These are phyloP conservation scores for Amylostereum areolatum DNA, from an alignment of 1,284 basidiomycete species.

Conservation along the genomic window DNA sequence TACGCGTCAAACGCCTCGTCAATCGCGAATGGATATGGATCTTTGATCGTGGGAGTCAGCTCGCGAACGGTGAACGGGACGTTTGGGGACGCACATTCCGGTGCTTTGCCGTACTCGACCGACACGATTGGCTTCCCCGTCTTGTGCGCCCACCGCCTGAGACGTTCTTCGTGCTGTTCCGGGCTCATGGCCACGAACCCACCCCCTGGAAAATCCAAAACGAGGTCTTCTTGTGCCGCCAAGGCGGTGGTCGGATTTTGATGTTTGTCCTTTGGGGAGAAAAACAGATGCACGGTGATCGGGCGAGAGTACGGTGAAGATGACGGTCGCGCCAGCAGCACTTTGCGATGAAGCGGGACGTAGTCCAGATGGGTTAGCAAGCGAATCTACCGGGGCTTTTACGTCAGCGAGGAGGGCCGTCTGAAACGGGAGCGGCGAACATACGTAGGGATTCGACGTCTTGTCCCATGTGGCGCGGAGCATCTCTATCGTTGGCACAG, in stretches of 20 bases:
- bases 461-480: conserved; percentile 96
- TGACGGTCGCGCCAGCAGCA: conserved; percentile 78
- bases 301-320: conserved; percentile 75
- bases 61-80: not conserved
- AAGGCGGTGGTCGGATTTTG: conserved; percentile 29
- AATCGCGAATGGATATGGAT: conserved; percentile 92
- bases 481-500: conserved; percentile 94
- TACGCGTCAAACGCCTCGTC: conserved; percentile 94
- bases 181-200: conserved; percentile 96
- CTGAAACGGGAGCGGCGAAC: conserved; percentile 16
- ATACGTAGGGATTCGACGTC: conserved; percentile 86
- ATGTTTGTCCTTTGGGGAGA: conserved; percentile 52
- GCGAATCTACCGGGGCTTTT: conserved; percentile 49
- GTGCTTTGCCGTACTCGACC: conserved; percentile 94
- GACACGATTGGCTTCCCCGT: conserved; percentile 80
- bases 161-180: conserved; percentile 92
- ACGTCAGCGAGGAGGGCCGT: conserved; percentile 2
- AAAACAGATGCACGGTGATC: conserved; percentile 83
- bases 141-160: conserved; percentile 78
- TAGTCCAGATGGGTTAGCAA: conserved; percentile 53
- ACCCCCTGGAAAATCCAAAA: conserved; percentile 92
- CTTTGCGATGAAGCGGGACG: conserved; percentile 67
- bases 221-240: conserved; percentile 66
- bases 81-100: conserved; percentile 66
- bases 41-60: conserved; percentile 32